phyloP scores from a whole-genome alignment of 352 stramenopile species.

The Thraustotheca clavata region DNA sequence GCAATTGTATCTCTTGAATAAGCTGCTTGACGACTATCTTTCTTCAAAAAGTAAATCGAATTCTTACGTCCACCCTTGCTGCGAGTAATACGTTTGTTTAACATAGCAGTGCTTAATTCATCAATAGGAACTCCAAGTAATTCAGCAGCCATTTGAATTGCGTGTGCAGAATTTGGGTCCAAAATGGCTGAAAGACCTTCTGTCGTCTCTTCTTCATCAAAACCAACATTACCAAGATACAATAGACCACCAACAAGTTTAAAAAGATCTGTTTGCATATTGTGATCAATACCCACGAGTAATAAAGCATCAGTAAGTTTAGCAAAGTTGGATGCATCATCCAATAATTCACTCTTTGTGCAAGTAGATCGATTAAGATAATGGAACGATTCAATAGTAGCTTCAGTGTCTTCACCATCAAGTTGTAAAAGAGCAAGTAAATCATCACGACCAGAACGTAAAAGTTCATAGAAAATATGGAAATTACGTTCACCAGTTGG shows the following conservation, averaged over 20 bases:
- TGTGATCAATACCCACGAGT: slow-evolving; percentile 26
- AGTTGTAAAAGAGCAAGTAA: slow-evolving; percentile 17
- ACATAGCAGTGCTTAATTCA: slow-evolving; percentile 58
- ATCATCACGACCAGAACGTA: slow-evolving; percentile 17
- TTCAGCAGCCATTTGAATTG: slow-evolving; percentile 28
- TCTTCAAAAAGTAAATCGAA: slow-evolving; percentile 32
- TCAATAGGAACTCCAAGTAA: slow-evolving; percentile 57
- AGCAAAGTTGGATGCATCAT: slow-evolving; percentile 31
- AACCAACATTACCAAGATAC: slow-evolving; percentile 32
- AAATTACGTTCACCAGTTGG: slow-evolving; percentile 28
- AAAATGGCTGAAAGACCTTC: slow-evolving; percentile 14
- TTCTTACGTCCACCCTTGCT: slow-evolving; percentile 44
- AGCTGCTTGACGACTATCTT: slow-evolving; percentile 36
- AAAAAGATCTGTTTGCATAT: slow-evolving; percentile 24
- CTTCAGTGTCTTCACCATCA: not conserved
- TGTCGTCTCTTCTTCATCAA: slow-evolving; percentile 23
- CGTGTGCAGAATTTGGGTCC: not conserved
- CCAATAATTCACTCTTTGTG: slow-evolving; percentile 8
- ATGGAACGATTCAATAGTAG: slow-evolving; percentile 18
- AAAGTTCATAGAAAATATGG: slow-evolving; percentile 37
- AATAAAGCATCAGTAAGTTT: slow-evolving; percentile 28
- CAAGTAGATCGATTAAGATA: slow-evolving; percentile 52
- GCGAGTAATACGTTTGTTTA: slow-evolving; percentile 74
- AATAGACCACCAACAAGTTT: slow-evolving; percentile 29
- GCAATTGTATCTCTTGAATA: slow-evolving; percentile 80